phyloP scores from a whole-genome alignment of 495 filamentous ascomycete genomes.

The Aspergillus biplanus region DNA sequence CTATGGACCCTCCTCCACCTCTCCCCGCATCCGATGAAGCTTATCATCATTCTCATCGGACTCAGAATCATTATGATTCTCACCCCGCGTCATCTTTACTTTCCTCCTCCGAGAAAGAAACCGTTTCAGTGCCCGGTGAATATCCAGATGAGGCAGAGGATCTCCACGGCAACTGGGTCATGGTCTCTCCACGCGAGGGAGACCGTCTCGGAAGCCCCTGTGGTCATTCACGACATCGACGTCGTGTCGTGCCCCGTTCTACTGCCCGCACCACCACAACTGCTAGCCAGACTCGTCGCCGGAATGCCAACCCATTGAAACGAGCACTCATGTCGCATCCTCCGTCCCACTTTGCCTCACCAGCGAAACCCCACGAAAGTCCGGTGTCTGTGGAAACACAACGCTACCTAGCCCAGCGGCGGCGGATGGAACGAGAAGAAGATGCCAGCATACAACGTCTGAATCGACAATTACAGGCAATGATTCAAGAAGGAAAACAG shows the following conservation, averaged over 20 bases:
- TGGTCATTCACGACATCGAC: conserved; percentile 6
- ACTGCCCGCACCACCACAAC: conserved; percentile 30
- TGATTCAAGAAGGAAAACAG: conserved; percentile 88
- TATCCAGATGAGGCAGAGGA: conserved; percentile 48
- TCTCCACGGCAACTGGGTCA: conserved; percentile 71
- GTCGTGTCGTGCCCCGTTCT: conserved; percentile 9
- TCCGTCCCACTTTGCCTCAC: conserved; percentile 31
- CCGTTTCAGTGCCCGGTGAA: conserved; percentile 33
- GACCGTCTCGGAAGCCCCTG: conserved; percentile 7
- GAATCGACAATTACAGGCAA: conserved; percentile 74
- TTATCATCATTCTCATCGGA: not conserved
- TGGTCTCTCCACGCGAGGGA: conserved; percentile 56
- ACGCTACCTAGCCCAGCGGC: conserved; percentile 64
- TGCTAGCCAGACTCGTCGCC: conserved; percentile 11
- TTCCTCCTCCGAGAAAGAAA: conserved; percentile 30
- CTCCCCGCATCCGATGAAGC: not conserved
- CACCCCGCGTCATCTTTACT: not conserved
- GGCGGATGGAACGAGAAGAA: conserved; percentile 73
- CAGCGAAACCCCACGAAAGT: conserved; percentile 42
- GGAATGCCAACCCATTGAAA: conserved; percentile 33
- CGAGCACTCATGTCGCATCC: conserved; percentile 33
- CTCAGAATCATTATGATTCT: not conserved
- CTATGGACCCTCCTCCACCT: conserved; percentile 36
- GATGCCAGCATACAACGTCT: conserved; percentile 78
- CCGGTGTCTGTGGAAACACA: conserved; percentile 66